A percentile compares a stretch with the other conserved stretches of the same genome.
Conservation (phyloP, 1,139 yeast species). For the Magnusiomyces ingens region DNA sequence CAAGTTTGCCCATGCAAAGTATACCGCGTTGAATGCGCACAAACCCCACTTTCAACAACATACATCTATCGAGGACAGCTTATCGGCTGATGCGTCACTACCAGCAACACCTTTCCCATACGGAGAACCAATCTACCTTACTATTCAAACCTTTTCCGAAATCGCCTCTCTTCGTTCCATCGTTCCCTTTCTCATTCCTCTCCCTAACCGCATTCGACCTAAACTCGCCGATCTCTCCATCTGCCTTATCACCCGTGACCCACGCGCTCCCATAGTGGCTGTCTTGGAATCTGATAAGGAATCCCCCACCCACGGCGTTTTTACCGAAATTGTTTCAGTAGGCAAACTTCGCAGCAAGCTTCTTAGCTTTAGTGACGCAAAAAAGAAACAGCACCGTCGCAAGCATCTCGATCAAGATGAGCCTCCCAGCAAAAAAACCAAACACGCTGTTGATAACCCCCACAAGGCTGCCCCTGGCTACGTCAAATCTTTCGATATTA, state of each 20-base stretch:
- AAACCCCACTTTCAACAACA: neutral
- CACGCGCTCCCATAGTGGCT: constrained; percentile 20
- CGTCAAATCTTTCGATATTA: constrained; percentile 21
- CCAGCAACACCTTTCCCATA: neutral
- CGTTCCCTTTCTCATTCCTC: constrained; percentile 22
- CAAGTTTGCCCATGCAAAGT: constrained; percentile 8
- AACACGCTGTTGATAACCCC: constrained; percentile 4
- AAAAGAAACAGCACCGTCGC: constrained; percentile 4
- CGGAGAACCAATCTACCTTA: constrained; percentile 12
- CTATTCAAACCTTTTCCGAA: constrained; percentile 10
- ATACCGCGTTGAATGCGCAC: neutral
- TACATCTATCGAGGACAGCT: neutral
- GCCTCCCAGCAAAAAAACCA: constrained; percentile 4
- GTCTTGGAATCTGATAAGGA: constrained; percentile 19
- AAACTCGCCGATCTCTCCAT: constrained; percentile 20
- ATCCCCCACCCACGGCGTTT: constrained; percentile 23
- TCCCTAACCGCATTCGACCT: constrained; percentile 22
- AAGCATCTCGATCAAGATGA: constrained; percentile 3
- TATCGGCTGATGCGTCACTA: neutral
- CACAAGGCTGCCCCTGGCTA: constrained; percentile 17
- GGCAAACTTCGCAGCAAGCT: constrained; percentile 19
- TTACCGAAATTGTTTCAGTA: constrained; percentile 24
- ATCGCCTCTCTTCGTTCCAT: constrained; percentile 2
- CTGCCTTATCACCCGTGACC: constrained; percentile 25
- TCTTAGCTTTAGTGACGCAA: constrained; percentile 2